Evolutionary conservation across 208 protist genomes (phyloP).

Genomic region (Crithidia sp.): DNA sequence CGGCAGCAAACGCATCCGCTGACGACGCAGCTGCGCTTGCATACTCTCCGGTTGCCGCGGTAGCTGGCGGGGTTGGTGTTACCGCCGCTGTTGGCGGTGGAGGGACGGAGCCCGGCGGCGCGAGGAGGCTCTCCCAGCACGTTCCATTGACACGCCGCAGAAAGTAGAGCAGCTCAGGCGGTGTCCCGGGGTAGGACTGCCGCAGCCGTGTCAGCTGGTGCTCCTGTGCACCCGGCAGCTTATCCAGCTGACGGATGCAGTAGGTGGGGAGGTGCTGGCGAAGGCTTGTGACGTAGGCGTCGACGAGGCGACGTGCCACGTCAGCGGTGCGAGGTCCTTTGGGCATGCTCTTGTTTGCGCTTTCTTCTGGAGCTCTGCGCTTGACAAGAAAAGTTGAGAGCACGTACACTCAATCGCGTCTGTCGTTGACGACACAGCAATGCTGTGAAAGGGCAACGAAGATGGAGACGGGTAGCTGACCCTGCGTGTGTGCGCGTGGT

Average conservation of each 20-base stretch:
- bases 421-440: too few species aligned
- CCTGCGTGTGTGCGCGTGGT: too few species aligned
- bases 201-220: conserved; percentile 42
- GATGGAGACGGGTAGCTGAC: too few species aligned
- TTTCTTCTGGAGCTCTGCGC: too few species aligned
- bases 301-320: conserved; percentile 54
- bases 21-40: not conserved
- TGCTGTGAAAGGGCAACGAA: too few species aligned
- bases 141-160: conserved; percentile 61
- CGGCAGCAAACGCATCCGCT: not conserved
- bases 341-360: conserved; percentile 11
- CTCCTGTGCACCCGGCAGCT: conserved; percentile 45
- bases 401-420: too few species aligned
- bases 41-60: not conserved
- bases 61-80: not conserved
- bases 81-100: not conserved
- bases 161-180: conserved; percentile 49
- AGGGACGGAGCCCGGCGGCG: conserved; percentile 9
- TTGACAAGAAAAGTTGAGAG: too few species aligned
- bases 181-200: conserved; percentile 42
- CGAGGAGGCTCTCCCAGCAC: conserved; percentile 43
- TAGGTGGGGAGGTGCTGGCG: conserved; percentile 64
- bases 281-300: conserved; percentile 69
- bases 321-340: conserved; percentile 31
- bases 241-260: conserved; percentile 56